Percentiles rank a stretch among this genome's conserved stretches.
phyloP scores from a whole-genome alignment of 495 filamentous ascomycete species.

The Neurospora pannonica region DNA sequence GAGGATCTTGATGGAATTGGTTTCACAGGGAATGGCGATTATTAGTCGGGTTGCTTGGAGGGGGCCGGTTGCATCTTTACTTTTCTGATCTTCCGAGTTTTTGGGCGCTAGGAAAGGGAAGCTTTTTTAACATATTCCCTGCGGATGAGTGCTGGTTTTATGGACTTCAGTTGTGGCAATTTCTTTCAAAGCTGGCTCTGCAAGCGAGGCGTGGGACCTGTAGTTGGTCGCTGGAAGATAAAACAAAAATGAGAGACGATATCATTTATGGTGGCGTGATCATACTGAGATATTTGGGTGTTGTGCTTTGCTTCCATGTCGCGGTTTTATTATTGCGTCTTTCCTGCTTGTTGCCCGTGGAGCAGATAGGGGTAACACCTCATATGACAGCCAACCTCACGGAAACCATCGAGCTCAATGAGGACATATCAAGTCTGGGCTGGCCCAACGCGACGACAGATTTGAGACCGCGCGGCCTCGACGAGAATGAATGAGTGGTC shows the following conservation, averaged over 20 bases:
- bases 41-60: not conserved
- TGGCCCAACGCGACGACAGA: too few species aligned
- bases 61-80: not conserved
- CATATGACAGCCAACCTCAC: not conserved
- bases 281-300: not conserved
- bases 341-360: not conserved
- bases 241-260: not conserved
- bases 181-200: not conserved
- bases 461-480: too few species aligned
- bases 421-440: too few species aligned
- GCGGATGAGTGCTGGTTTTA: not conserved
- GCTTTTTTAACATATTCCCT: not conserved
- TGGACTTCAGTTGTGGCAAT: not conserved
- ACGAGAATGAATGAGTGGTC: too few species aligned
- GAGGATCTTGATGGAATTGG: not conserved
- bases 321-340: not conserved
- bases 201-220: not conserved
- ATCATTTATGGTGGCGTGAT: not conserved
- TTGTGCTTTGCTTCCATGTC: not conserved
- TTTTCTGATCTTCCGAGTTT: not conserved
- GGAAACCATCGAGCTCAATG: too few species aligned
- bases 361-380: not conserved
- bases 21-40: not conserved
- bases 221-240: not conserved
- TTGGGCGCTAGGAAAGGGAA: not conserved